Evolutionary conservation across 192 early-diverging fungal genomes (phyloP), one percentile per base, ranked within the genome.

Genomic region (Coemansia nantahalensis): DNA sequence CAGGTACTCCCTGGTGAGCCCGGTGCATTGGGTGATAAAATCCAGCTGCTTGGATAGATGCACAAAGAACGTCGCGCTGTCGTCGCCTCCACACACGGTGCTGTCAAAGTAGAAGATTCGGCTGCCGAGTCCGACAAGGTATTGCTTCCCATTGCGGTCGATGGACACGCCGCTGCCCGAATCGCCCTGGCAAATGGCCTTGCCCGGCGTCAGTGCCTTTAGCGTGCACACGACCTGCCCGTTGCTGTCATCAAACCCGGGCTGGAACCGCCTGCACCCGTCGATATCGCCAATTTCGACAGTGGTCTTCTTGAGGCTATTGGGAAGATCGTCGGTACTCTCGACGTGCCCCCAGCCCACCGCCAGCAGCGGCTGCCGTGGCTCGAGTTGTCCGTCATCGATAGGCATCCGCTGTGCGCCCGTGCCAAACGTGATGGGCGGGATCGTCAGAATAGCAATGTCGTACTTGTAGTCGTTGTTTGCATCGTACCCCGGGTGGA

Each of bases 361-460:
- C 2, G 60, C 52, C 28, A 48, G 16, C 6, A 62, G 37, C 34
- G 23, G 9, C 51, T 62, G 46, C 3, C 47, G 40, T 13, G 19
- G 35, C 0, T 21, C 33, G 13, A 62, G 39, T 15, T 12, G 30
- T 14, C 45, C 51, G 10, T 26, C 32, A 35, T 62, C 54, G 17
- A 62, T 48, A 0, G 47, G 34, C 6, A 62, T 38, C 26, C 39
- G 35, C 35, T 40, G 17, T 0, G 40, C 30, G 2, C 12, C 1
- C 3, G 24, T 23, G 17, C 45, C 39, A 17, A 38, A 30, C 18
- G 18, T 34, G 21, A 55, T 30, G 1, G 13, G 14, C 5, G 23
- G 31, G 1, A 62, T 52, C 21, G 54, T 32, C 13, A 62, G 33
- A 10, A 62, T 35, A 2, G 60, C 60, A 26, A 62, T 41, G 38